Evolutionary conservation across 352 stramenopile species (phyloP), one percentile per base, ranked within the genome.

Genomic region (Pythium rishiriense): DNA sequence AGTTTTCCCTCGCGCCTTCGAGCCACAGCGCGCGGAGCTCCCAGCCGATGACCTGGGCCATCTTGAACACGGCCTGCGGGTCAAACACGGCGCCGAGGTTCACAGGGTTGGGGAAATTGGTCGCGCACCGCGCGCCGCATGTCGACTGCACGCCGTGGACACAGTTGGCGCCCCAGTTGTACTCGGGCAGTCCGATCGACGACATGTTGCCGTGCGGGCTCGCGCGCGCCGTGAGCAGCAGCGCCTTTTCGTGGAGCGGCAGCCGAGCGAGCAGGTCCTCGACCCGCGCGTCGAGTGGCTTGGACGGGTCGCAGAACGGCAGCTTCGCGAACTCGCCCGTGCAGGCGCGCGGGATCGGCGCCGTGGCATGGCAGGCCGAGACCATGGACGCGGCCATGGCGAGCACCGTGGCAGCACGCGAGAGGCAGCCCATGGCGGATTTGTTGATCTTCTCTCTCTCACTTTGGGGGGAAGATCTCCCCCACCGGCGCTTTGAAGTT

Each of bases 101-200:
- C 33, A 97, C 83, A 1, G 93, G 88, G 42, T 97, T 93, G 8
- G 93, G 91, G 72, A 98, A 98, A 45, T 70, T 87, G 31, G 96
- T 98, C 24, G 94, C 81, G 65, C 76, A 89, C 62, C 87, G 68
- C 48, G 78, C 72, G 54, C 78, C 74, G 69, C 78, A 87, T 21
- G 89, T 98, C 22, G 85, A 88, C 64, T 90, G 91, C 52, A 98
- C 81, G 26, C 94, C 95, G 58, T 98, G 95, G 11, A 98, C 84
- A 46, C 86, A 96, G 73, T 98, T 97, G 51, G 85, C 94, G 29
- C 94, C 96, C 91, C 92, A 98, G 69, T 97, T 85, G 78, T 98
- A 98, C 53, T 91, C 80, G 5, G 89, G 93, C 4, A 98, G 53
- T 0, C 80, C 87, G 4, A 98, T 78, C 24, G 61, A 70, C 43